Base-by-base conservation (phyloP, 1,284 basidiomycete genomes). In the Heterobasidion parviporum region DNA sequence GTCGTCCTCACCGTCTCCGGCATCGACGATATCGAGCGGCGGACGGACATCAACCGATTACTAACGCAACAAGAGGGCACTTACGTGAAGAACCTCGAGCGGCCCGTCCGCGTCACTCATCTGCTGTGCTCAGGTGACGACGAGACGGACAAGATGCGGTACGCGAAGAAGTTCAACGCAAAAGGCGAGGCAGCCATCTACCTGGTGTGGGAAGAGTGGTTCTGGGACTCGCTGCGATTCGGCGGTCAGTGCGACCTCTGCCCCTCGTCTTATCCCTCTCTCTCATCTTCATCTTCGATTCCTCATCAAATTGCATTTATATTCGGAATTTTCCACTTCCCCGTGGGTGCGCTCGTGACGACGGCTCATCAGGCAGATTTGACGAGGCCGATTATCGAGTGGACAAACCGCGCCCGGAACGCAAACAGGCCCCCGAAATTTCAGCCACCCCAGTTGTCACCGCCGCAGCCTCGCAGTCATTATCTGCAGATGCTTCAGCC, bases 151-250 rank as follows among this genome's bases (percentile, higher is more conserved):
- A 89, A 89, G 70, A 86, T 91, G 76, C 72, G 72, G 20, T 85
- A 84, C 61, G 81, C 84, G 1, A 75, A 82, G 57, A 85, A 86
- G 66, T 83, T 87, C 64, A 87, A 89, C 63, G 66, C 74, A 52
- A 67, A 71, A 32, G 75, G 82, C 14, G 85, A 89, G 62, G 83
- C 82, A 0, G 73, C 78, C 48, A 86, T 92, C 41, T 74, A 78
- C 52, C 71, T 91, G 2, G 81, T 93, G 1, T 92, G 89, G 84
- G 87, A 89, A 60, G 89, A 91, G 58, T 93, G 89, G 89, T 87
- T 93, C 59, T 88, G 86, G 85, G 90, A 92, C 61, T 90, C 77
- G 36, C 60, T 89, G 8, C 76, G 82, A 50, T 86, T 81, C 60
- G 81, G 82, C 56, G 89, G 87, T 78, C 54, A 52, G 73, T 60